A percentile compares a stretch with the other conserved stretches of the same genome.
Conservation (phyloP, 2,329 filamentous ascomycete genomes). For the Sporothrix inflata region DNA sequence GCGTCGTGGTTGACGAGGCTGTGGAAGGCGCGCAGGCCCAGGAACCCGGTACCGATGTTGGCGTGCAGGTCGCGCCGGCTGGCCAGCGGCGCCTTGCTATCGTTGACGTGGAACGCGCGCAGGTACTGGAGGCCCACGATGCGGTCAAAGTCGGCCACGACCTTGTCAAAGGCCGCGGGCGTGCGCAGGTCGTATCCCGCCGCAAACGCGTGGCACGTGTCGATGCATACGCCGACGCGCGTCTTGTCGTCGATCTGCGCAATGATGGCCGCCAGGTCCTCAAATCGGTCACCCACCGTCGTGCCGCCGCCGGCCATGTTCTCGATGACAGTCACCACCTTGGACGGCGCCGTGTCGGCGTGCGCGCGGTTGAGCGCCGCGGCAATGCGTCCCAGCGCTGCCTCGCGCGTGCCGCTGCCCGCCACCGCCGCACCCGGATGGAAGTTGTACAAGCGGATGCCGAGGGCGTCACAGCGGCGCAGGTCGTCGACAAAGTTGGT, state of each 20-base stretch:
- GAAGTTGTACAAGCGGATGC: conserved; percentile 95
- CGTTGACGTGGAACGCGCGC: conserved; percentile 87
- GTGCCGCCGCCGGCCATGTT: conserved; percentile 95
- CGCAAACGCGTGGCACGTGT: conserved; percentile 95
- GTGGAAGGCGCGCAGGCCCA: conserved; percentile 89
- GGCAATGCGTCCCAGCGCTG: conserved; percentile 79
- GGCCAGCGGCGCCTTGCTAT: conserved; percentile 85
- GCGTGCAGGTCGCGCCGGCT: conserved; percentile 89
- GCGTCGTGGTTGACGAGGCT: conserved; percentile 81
- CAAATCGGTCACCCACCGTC: conserved; percentile 81
- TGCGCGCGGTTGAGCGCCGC: conserved; percentile 81
- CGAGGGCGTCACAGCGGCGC: conserved; percentile 78
- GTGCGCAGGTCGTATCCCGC: conserved; percentile 88
- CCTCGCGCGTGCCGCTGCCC: conserved; percentile 66
- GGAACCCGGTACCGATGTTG: conserved; percentile 93
- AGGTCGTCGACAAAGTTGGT: conserved; percentile 86
- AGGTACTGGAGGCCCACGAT: conserved; percentile 79
- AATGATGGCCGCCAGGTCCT: conserved; percentile 86
- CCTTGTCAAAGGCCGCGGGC: conserved; percentile 71
- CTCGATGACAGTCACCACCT: conserved; percentile 83
- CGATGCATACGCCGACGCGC: conserved; percentile 90
- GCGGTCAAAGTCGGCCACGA: conserved; percentile 75
- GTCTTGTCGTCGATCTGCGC: conserved; percentile 75
- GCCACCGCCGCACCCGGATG: conserved; percentile 79
- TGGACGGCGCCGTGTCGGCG: conserved; percentile 62